These are phyloP conservation scores for Ophiostoma piceae DNA, from an alignment of 2,329 filamentous ascomycete genomes.

Conservation along the genomic window DNA sequence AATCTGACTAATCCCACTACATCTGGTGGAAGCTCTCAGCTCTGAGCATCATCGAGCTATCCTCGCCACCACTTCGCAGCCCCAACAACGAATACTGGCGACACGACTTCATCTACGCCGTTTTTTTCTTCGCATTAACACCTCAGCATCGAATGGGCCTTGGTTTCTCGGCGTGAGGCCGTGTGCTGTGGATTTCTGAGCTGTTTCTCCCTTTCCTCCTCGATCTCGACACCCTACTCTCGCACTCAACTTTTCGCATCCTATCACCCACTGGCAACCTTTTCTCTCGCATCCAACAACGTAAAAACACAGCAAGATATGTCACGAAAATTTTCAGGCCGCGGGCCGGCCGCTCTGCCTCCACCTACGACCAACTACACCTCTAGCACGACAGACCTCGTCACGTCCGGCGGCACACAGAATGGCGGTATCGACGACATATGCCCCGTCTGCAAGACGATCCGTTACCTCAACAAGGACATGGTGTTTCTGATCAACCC, in stretches of 20 bases:
- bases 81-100: background rate
- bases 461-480: conserved; percentile 87
- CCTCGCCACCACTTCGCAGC: background rate
- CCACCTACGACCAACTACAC: background rate
- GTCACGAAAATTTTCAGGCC: conserved; percentile 15
- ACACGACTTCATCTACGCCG: background rate
- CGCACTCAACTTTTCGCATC: background rate
- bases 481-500: conserved; percentile 96
- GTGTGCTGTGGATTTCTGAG: background rate
- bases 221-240: background rate
- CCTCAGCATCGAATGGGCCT: background rate
- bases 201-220: background rate
- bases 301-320: background rate
- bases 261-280: background rate
- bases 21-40: background rate
- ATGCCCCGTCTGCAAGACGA: conserved; percentile 96
- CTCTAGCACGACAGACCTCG: background rate
- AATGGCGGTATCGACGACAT: conserved; percentile 51
- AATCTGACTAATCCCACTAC: conserved; percentile 21
- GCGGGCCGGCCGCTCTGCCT: background rate
- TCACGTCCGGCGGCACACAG: conserved; percentile 15
- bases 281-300: background rate
- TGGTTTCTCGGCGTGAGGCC: background rate
- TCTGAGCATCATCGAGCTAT: background rate
- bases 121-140: background rate